Evolutionary conservation across 225 moss, liverwort and hornwort species (phyloP), one percentile per base, ranked within the genome.

Genomic region (Polytrichum commune): DNA sequence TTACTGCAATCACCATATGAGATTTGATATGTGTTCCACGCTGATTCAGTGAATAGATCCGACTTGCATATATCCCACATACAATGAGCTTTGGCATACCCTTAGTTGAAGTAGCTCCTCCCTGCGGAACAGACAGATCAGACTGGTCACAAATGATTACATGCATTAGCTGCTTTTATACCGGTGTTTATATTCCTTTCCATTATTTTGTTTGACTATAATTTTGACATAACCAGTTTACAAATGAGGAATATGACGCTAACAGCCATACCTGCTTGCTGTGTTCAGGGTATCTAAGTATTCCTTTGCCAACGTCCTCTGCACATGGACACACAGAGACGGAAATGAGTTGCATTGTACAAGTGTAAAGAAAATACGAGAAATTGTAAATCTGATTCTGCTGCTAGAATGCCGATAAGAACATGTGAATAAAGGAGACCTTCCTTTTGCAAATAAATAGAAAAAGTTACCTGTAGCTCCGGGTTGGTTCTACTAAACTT

Each of bases 201-300:
- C 13, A 13, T 46, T 46, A 46, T 46, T 3, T 46, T 13, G 13
- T 46, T 46, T 13, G 13, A 46, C 46, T 13, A 13, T 0, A 13
- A 3, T 46, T 46, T 46, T 46, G 46, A 46, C 46, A 46, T 46
- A 13, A 46, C 46, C 16, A 16, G 35, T 46, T 46, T 46, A 46
- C 46, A 16, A 16, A 46, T 16, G 46, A n/a, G 22, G 58, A 30
- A 58, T 5, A 19, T 29, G 60, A 70, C 30, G 22, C 20, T 5
- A 26, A 73, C 27, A 20, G 58, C 26, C 19, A n/a, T 72, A 68
- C 82, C 74, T 82, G 33, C 62, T 64, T 56, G 82, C 82, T 10
- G 78, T 78, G 71, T 82, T 82, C 33, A 82, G 67, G 22, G 78
- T n/a, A 22, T 78, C 54, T 16, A 82, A 66, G 30, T 70, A 82